Base-by-base conservation (phyloP, 176 grass and related monocot genomes). In the Oryza officinalis region DNA sequence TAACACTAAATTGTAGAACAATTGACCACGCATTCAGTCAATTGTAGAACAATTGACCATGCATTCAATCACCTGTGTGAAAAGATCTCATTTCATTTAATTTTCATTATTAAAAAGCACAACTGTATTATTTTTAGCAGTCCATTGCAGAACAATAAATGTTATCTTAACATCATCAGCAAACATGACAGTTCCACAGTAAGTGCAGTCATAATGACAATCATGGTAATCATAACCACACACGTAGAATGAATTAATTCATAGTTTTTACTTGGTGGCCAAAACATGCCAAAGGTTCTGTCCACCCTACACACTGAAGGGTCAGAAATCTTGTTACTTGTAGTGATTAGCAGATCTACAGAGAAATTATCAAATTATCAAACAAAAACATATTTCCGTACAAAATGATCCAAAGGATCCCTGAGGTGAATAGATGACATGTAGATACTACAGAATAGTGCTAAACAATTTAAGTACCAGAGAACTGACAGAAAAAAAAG, bases 271-370 rank as follows among this genome's bases (percentile, higher is more conserved):
- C 45, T 30, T 31, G 69, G 17, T 15, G 64, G 69, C 5, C n/a
- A 77, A 74, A 77, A 33, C 63, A n/a, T 60, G 35, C 67, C 32
- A 23, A 68, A 69, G n/a, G 10, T 69, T 68, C n/a, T 59, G 44
- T 7, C 13, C 41, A 74, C 18, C 69, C 41, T 67, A 67, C 41
- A 52, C 67, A 75, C n/a, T 33, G 27, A 57, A 76, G 41, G 5
- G 6, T 20, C 15, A 54, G 73, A 77, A 54, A 69, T 23, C 50
- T 44, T 69, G 10, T 41, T 41, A 41, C 40, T 44, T 7, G 2
- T 70, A 5, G 10, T 44, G 10, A 71, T 71, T 71, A 44, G 37
- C 22, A 26, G 22, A 41, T 71, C 49, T 74, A 50, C 4, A 37
- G 26, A 46, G 32, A 83, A n/a, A 75, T 4, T 6, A 76, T 27